Percentiles rank a stretch among this genome's conserved stretches.
These are phyloP conservation scores for Rosa rugosa DNA, from an alignment of 306 rosid genomes.

Conservation along the genomic window DNA sequence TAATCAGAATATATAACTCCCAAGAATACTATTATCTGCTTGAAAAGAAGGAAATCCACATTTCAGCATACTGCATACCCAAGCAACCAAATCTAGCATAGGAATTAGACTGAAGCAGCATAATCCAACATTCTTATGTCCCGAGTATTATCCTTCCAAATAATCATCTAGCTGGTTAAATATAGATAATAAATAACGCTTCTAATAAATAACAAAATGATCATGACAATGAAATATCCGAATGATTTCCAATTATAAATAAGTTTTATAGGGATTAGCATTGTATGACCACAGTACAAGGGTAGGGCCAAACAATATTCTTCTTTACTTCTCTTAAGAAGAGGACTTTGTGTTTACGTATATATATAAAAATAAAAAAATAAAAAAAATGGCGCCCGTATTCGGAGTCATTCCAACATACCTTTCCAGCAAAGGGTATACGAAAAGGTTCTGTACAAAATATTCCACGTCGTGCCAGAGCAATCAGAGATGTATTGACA, in stretches of 20 bases:
- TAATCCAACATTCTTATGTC: neutral
- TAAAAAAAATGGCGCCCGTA: no score
- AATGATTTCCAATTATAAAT: neutral
- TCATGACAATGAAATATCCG: neutral
- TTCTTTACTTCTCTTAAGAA: neutral
- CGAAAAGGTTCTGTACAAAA: constrained; percentile 99
- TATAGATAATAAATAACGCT: neutral
- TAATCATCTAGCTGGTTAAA: neutral
- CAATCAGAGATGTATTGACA: constrained; percentile 96
- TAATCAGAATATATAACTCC: neutral
- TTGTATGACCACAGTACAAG: neutral
- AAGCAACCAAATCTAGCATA: neutral
- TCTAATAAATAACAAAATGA: neutral
- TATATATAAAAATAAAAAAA: no score
- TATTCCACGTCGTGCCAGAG: constrained; percentile 91
- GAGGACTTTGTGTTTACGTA: no score
- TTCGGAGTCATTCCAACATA: constrained; percentile 32
- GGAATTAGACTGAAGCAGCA: neutral
- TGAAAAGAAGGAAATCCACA: neutral
- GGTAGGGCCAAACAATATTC: neutral
- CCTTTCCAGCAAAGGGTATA: constrained; percentile 99
- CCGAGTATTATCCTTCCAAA: neutral
- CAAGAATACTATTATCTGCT: neutral
- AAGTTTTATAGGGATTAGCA: neutral
- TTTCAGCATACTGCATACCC: neutral